These are phyloP conservation scores for Tolypocladium album DNA, from an alignment of 2,329 filamentous ascomycete genomes.

Conservation along the genomic window DNA sequence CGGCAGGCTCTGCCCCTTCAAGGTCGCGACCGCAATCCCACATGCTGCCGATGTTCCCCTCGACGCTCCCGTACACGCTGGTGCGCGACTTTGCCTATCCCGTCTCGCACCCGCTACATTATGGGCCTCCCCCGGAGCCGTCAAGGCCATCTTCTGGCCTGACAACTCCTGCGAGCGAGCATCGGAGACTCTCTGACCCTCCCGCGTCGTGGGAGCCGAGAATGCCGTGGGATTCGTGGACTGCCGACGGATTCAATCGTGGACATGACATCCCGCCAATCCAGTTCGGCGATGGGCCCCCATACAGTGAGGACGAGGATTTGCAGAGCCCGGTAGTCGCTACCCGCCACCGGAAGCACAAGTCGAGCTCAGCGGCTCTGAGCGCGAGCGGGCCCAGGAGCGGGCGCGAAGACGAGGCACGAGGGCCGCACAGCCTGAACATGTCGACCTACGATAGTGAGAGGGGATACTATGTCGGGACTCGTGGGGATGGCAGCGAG, in stretches of 20 bases:
- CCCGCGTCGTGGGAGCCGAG: slow-evolving; percentile 64
- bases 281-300: slow-evolving; percentile 77
- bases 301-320: slow-evolving; percentile 93
- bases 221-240: slow-evolving; percentile 48
- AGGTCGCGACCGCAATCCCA: slow-evolving; percentile 74
- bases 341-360: slow-evolving; percentile 77
- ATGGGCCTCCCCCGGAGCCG: slow-evolving; percentile 75
- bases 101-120: slow-evolving; percentile 73
- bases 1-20: slow-evolving; percentile 54
- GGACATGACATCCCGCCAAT: slow-evolving; percentile 69
- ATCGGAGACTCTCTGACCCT: slow-evolving; percentile 74
- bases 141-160: slow-evolving; percentile 61
- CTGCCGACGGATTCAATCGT: slow-evolving; percentile 42
- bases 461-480: slow-evolving; percentile 56
- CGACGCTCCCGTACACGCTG: slow-evolving; percentile 75
- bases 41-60: slow-evolving; percentile 73
- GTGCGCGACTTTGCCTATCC: slow-evolving; percentile 96
- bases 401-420: slow-evolving; percentile 30
- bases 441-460: slow-evolving; percentile 45
- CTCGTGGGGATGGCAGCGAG: slow-evolving; percentile 60
- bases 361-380: slow-evolving; percentile 48
- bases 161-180: slow-evolving; percentile 77
- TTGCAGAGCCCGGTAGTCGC: slow-evolving; percentile 84
- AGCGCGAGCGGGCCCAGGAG: slow-evolving; percentile 31
- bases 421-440: slow-evolving; percentile 30